Evolutionary conservation across 805 yeast genomes (phyloP), one percentile per base, ranked within the genome.

Genomic region (Nakazawaea siamensis): DNA sequence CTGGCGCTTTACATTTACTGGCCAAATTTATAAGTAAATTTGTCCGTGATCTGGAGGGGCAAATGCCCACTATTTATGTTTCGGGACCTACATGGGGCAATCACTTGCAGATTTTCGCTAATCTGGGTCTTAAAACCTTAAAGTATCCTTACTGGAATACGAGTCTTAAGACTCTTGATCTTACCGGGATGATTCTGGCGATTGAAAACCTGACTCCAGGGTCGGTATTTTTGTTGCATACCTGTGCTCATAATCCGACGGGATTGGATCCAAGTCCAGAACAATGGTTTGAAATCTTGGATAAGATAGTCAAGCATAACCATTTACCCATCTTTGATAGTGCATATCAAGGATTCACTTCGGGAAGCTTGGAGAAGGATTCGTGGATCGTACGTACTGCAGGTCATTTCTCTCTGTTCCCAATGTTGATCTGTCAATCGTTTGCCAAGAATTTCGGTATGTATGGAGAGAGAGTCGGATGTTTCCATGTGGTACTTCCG

Each of bases 181-280:
- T 76, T 43, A 76, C 68, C 18, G 77, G 78, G 31, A 64, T 86
- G 65, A 52, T 82, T 34, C 54, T 55, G 23, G 83, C 84, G 35
- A 58, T 87, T 31, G 48, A 62, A 17, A 50, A 56, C 24, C 77
- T 78, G 26, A 70, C 70, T 20, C 62, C 62, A 23, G 84, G 81
- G 18, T 65, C 80, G 16, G 70, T 75, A 35, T 79, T 87, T 16
- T 66, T 88, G 38, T 70, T 88, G 41, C 97, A 88, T 58, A 95
- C 95, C 7, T 87, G 96, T 55, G 92, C 96, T 51, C 97, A 88
- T 65, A 90, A 88, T 66, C 97, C 97, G 37, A 90, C 97, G 14
- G 97, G 97, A 44, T 76, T 88, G 56, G 97, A 88, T 55, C 92
- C 94, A 42, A 75, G 85, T 13, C 58, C 62, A 18, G 83, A 75